Conservation (phyloP, 495 filamentous ascomycete species). For the Sabuloglossum arenarium region DNA sequence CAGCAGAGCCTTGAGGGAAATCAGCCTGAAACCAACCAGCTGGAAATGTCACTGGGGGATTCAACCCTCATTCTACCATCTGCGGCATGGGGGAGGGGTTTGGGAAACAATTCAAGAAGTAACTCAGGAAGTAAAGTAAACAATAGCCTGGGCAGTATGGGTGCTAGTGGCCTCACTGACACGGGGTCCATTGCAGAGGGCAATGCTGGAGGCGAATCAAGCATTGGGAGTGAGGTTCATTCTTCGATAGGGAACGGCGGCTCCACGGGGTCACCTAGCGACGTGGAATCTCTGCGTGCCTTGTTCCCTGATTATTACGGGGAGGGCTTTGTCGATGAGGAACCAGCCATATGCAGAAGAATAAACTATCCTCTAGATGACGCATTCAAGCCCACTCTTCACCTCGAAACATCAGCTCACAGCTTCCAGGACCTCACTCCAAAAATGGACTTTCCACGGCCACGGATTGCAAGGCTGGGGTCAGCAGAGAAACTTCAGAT, state of each 20-base stretch:
- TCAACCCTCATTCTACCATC: conserved; percentile 11
- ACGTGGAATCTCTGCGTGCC: conserved; percentile 18
- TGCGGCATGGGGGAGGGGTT: conserved; percentile 7
- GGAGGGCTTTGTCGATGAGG: not conserved
- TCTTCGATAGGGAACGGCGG: not conserved
- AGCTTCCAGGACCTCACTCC: not conserved
- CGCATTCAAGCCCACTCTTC: not conserved
- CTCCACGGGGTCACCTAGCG: not conserved
- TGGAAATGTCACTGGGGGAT: conserved; percentile 5
- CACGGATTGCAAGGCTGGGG: too few species aligned
- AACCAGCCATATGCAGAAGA: not conserved
- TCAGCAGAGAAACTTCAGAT: conserved; percentile 68
- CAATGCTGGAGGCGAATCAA: not conserved
- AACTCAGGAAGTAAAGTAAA: not conserved
- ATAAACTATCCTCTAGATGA: not conserved
- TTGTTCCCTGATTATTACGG: conserved; percentile 12
- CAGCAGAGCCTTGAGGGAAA: not conserved
- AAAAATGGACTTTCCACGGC: conserved; percentile 16
- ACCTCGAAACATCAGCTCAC: not conserved
- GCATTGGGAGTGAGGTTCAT: not conserved
- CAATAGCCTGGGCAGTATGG: not conserved
- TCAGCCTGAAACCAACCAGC: not conserved
- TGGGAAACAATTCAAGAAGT: not conserved
- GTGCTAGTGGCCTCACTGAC: not conserved
- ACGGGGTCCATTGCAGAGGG: not conserved